Base-by-base conservation (phyloP, 2,329 filamentous ascomycete genomes). In the Golovinomyces cichoracearum region DNA sequence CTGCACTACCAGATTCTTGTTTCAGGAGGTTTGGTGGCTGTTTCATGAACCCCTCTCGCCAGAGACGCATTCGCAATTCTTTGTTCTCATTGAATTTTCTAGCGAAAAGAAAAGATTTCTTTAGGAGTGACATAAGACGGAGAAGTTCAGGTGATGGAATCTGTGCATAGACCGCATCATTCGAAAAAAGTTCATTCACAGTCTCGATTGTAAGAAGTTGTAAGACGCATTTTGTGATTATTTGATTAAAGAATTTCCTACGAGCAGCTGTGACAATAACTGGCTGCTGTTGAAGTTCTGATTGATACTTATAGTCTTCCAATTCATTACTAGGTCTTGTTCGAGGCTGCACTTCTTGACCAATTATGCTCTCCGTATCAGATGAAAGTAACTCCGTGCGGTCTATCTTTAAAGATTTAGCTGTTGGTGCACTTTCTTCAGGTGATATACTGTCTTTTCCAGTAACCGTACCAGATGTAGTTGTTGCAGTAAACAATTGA, bases 161-260 rank as follows among this genome's bases (percentile, higher is more conserved):
- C 61, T 93, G 78, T 5, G 78, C 72, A 61, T 98, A 98, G 15
- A 98, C 92, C 1, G 82, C 76, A 60, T 95, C 86, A 63, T 95
- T 98, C 56, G 85, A 92, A 67, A 98, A 98, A 45, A 99, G 76
- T 63, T 99, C 92, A 59, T 93, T 92, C 38, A 99, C 92, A 0
- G 92, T 99, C 63, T 98, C 92, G 57, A 98, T 98, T 85, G 98
- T 98, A 54, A 99, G 76, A 1, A 98, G 74, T 63, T 98, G 92
- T 7, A 99, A 69, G 3, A 98, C 92, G 61, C 90, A 99, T 55
- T 92, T 88, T 13, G 88, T 94, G 63, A 99, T 99, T 63, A 99
- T 99, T 56, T 88, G 83, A 66, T 98, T 98, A 71, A 98, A 98
- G 68, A 94, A 94, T 48, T 86, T 80, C 31, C 90, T 76, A 23